These are phyloP conservation scores for Cyberlindnera petersonii DNA, from an alignment of 805 yeast species.

Conservation along the genomic window DNA sequence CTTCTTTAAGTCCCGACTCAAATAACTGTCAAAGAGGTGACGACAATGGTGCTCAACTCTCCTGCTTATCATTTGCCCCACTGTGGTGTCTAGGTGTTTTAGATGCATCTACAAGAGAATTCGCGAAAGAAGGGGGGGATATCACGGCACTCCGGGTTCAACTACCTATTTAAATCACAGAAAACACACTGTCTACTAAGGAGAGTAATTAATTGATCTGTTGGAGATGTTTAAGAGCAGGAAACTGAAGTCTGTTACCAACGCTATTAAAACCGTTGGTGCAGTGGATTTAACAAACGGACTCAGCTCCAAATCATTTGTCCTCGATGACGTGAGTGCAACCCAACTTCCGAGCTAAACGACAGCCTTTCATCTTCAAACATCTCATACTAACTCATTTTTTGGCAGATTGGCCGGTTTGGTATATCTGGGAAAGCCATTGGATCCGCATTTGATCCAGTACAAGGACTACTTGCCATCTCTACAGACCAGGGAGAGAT, in stretches of 20 bases:
- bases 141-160: too few relatives aligned
- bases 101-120: too few relatives aligned
- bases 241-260: constrained; percentile 30
- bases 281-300: constrained; percentile 30
- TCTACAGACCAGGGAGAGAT: constrained; percentile 69
- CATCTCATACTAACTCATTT: not conserved
- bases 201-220: not conserved
- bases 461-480: constrained; percentile 80
- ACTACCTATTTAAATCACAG: too few relatives aligned
- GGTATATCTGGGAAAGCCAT: constrained; percentile 65
- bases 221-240: constrained; percentile 32
- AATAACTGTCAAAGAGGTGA: too few relatives aligned
- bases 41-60: too few relatives aligned
- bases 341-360: too few relatives aligned
- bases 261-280: constrained; percentile 32
- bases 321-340: constrained; percentile 30
- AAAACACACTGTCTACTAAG: not conserved
- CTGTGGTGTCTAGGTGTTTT: too few relatives aligned
- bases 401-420: constrained; percentile 32
- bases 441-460: constrained; percentile 78
- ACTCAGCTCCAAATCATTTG: constrained; percentile 29
- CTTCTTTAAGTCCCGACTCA: too few relatives aligned
- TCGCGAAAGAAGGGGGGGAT: too few relatives aligned
- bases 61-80: too few relatives aligned
- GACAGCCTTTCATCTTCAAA: too few relatives aligned